phyloP scores from a whole-genome alignment of 495 filamentous ascomycete species.

The Melanomma pulvis-pyrius region DNA sequence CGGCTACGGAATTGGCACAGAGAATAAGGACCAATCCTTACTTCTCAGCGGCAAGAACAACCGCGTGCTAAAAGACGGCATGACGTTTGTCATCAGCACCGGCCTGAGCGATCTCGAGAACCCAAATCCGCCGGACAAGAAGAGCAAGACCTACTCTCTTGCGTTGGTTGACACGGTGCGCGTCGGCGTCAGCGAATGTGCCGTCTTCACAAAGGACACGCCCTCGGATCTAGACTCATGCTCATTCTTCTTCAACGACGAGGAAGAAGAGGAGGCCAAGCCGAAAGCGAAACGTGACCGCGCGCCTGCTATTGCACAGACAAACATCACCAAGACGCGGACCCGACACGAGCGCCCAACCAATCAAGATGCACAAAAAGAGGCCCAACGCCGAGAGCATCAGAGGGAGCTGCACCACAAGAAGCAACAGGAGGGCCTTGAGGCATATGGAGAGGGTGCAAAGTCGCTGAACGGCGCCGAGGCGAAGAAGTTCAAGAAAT shows the following conservation, averaged over 20 bases:
- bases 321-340: conserved; percentile 92
- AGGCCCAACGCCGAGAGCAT: conserved; percentile 84
- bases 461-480: conserved; percentile 85
- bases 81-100: conserved; percentile 88
- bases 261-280: conserved; percentile 59
- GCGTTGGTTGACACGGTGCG: conserved; percentile 92
- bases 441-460: conserved; percentile 76
- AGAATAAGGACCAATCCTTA: conserved; percentile 79
- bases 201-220: conserved; percentile 91
- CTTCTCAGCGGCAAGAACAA: conserved; percentile 82
- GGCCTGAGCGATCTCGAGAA: conserved; percentile 89
- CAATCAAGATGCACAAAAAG: conserved; percentile 85
- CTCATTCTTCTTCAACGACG: conserved; percentile 95
- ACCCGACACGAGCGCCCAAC: conserved; percentile 86
- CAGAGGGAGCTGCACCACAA: conserved; percentile 86
- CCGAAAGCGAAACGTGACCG: conserved; percentile 83
- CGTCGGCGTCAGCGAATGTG: conserved; percentile 72
- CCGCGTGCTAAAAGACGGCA: conserved; percentile 84
- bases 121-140: conserved; percentile 77
- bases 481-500: conserved; percentile 96
- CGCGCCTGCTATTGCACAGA: conserved; percentile 77
- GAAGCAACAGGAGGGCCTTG: conserved; percentile 86
- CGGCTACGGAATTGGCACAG: conserved; percentile 88
- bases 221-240: conserved; percentile 86
- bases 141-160: conserved; percentile 83